These are phyloP conservation scores for Eremochloa ophiuroides DNA, from an alignment of 176 grass and related monocot genomes.

Conservation along the genomic window DNA sequence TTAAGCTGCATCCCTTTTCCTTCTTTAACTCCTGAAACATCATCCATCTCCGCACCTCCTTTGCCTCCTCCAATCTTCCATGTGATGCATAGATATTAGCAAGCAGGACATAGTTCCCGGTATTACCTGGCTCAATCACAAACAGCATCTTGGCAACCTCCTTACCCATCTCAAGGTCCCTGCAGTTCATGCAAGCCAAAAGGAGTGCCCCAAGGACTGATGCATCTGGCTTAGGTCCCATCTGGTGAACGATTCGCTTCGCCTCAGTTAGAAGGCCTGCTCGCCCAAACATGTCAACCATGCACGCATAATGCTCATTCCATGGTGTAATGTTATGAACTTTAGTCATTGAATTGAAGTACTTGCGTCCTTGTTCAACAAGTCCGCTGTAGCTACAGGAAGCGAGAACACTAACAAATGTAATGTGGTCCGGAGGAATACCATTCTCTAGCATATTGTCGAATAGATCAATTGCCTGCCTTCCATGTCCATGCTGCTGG, in stretches of 20 bases:
- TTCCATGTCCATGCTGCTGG: constrained; percentile 51
- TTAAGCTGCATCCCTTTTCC: constrained; percentile 37
- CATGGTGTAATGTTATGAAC: constrained; percentile 19
- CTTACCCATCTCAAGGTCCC: constrained; percentile 38
- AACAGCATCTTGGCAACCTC: constrained; percentile 25
- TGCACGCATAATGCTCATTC: constrained; percentile 49
- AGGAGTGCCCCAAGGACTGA: constrained; percentile 49
- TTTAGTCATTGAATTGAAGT: constrained; percentile 49
- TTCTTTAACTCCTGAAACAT: constrained; percentile 29
- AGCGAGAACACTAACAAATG: constrained; percentile 57
- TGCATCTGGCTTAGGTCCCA: constrained; percentile 33
- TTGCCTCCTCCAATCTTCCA: constrained; percentile 53
- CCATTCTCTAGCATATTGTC: constrained; percentile 37
- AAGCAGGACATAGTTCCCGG: constrained; percentile 58
- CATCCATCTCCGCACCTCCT: constrained; percentile 52
- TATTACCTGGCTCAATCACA: constrained; percentile 44
- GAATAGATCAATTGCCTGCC: constrained; percentile 31
- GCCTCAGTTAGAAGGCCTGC: constrained; percentile 48
- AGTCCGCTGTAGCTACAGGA: constrained; percentile 51
- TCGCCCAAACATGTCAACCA: constrained; percentile 57
- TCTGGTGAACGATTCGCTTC: constrained; percentile 38
- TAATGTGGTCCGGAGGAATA: constrained; percentile 47
- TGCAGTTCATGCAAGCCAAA: constrained; percentile 31
- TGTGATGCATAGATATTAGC: constrained; percentile 39
- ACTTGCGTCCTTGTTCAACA: constrained; percentile 43